phyloP scores from a whole-genome alignment of 2,329 filamentous ascomycete species.

The Davidsoniella eucalypti region DNA sequence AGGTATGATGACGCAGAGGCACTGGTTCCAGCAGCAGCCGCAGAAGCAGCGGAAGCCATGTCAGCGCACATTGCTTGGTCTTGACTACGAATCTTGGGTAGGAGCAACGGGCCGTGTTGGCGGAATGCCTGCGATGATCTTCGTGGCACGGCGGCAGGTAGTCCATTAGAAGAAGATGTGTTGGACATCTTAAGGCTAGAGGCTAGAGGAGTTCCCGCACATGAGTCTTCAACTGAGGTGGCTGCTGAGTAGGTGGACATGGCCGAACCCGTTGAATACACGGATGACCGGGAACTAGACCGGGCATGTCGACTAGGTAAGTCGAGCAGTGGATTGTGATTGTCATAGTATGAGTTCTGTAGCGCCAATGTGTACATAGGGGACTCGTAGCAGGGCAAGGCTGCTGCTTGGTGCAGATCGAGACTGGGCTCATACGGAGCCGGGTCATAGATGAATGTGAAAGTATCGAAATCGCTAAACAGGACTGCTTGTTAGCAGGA shows the following conservation, averaged over 20 bases:
- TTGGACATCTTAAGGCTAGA: conserved; percentile 33
- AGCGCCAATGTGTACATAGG: background rate
- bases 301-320: conserved; percentile 42
- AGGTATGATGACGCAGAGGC: conserved; percentile 17
- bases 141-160: conserved; percentile 32
- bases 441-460: conserved; percentile 39
- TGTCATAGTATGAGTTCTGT: conserved; percentile 29
- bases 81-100: conserved; percentile 75
- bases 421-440: conserved; percentile 18
- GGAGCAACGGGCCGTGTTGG: conserved; percentile 61
- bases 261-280: conserved; percentile 39
- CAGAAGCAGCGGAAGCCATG: conserved; percentile 20
- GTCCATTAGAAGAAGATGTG: conserved; percentile 20
- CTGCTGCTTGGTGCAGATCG: conserved; percentile 16
- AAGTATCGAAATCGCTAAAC: conserved; percentile 33
- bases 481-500: conserved; percentile 3
- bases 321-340: conserved; percentile 31
- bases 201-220: conserved; percentile 46
- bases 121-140: conserved; percentile 52
- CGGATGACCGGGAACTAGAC: conserved; percentile 48
- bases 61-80: conserved; percentile 54
- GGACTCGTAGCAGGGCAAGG: no score
- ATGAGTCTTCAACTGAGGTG: conserved; percentile 48
- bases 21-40: conserved; percentile 23
- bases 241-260: conserved; percentile 47